These are phyloP conservation scores for Colletotrichum sp. DNA, from an alignment of 2,329 filamentous ascomycete species.

Conservation along the genomic window DNA sequence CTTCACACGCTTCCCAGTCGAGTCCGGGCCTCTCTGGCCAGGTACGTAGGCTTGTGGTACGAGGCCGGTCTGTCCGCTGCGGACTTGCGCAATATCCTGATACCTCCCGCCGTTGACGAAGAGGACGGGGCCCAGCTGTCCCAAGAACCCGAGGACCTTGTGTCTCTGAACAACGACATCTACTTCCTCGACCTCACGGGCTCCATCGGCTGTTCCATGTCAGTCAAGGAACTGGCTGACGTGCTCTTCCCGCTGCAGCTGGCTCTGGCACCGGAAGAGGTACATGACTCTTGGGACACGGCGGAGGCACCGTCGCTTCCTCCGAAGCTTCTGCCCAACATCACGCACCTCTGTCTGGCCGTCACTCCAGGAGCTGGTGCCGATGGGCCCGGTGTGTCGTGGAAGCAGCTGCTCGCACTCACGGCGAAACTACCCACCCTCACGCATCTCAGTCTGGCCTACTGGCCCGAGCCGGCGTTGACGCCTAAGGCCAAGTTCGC, in stretches of 20 bases:
- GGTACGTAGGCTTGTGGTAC: conserved; percentile 51
- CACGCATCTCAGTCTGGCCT: conserved; percentile 66
- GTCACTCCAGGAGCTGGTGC: conserved; percentile 37
- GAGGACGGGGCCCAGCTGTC: conserved; percentile 20
- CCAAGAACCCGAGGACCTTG: conserved; percentile 25
- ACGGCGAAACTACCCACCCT: conserved; percentile 56
- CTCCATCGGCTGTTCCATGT: conserved; percentile 55
- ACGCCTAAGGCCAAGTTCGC: conserved; percentile 58
- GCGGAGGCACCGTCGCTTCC: conserved; percentile 32
- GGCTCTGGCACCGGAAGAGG: conserved; percentile 26
- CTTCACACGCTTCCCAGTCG: conserved; percentile 60
- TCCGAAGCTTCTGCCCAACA: conserved; percentile 53
- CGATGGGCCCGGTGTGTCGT: conserved; percentile 45
- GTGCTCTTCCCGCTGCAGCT: conserved; percentile 50
- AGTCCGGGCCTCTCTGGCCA: conserved; percentile 56
- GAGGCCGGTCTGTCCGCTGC: conserved; percentile 51
- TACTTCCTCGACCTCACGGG: conserved; percentile 59
- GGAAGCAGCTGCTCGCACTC: conserved; percentile 64
- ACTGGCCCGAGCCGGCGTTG: conserved; percentile 66
- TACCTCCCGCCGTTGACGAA: conserved; percentile 35
- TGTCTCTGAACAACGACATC: conserved; percentile 49
- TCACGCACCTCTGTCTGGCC: conserved; percentile 67
- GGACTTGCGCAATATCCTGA: conserved; percentile 56
- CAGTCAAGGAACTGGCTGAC: conserved; percentile 56
- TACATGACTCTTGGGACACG: conserved; percentile 61